Conservation (phyloP, 495 filamentous ascomycete species). For the Penicillium lagena region DNA sequence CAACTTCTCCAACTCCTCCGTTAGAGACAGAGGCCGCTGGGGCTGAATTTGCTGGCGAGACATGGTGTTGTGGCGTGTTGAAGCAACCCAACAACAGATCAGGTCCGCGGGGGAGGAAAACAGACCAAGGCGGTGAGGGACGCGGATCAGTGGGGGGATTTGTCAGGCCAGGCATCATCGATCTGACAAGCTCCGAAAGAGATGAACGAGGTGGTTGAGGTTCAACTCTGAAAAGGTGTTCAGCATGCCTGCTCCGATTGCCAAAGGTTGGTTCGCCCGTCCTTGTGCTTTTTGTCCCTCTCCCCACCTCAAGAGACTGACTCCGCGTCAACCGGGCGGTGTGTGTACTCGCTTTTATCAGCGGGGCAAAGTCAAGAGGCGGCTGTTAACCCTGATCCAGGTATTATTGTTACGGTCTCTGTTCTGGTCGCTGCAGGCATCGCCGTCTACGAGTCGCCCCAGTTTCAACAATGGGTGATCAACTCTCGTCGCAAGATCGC, state of each 20-base stretch:
- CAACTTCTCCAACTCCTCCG: constrained; percentile 92
- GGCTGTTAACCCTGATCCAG: constrained; percentile 34
- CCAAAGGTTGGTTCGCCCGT: constrained; percentile 39
- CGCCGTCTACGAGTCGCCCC: constrained; percentile 78
- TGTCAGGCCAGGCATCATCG: background rate
- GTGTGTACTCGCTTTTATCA: constrained; percentile 33
- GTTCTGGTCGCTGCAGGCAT: constrained; percentile 76
- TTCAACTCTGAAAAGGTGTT: background rate
- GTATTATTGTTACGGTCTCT: constrained; percentile 68
- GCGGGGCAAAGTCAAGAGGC: constrained; percentile 4
- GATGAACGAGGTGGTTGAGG: background rate
- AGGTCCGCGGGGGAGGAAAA: no score
- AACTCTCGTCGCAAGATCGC: constrained; percentile 74
- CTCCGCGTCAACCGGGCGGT: background rate
- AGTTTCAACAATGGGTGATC: constrained; percentile 69
- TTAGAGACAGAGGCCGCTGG: constrained; percentile 67
- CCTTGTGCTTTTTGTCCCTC: background rate
- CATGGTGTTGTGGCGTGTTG: constrained; percentile 23
- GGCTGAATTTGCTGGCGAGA: constrained; percentile 46
- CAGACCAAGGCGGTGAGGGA: constrained; percentile 30
- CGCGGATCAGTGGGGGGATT: constrained; percentile 21
- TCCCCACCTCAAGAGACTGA: no score
- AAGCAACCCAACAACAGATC: no score
- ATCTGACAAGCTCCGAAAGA: background rate
- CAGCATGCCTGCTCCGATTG: constrained; percentile 46